Percentiles rank a stretch among this genome's conserved stretches.
Evolutionary conservation across 2,329 filamentous ascomycete genomes (phyloP).

Genomic region (Arthroderma sp.): DNA sequence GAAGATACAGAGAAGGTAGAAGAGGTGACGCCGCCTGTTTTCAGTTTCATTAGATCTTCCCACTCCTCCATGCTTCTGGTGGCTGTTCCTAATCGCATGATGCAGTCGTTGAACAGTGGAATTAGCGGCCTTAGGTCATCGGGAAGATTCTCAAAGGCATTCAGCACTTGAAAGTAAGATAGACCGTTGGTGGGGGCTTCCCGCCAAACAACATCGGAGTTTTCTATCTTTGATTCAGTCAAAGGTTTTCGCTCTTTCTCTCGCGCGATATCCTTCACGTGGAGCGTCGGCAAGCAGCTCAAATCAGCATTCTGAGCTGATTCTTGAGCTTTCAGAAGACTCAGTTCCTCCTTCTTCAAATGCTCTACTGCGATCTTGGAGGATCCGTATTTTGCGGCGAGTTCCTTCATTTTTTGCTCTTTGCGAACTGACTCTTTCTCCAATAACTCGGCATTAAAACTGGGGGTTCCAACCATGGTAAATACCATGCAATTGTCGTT

Average conservation of each 20-base stretch:
- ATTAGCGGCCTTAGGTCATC: slow-evolving; percentile 73
- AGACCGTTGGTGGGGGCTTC: slow-evolving; percentile 89
- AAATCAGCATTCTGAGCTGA: slow-evolving; percentile 74
- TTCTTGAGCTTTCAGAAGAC: slow-evolving; percentile 69
- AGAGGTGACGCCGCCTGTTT: slow-evolving; percentile 80
- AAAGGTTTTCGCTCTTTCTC: slow-evolving; percentile 61
- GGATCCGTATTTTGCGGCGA: slow-evolving; percentile 54
- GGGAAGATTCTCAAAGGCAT: slow-evolving; percentile 63
- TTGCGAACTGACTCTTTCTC: slow-evolving; percentile 65
- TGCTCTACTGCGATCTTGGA: slow-evolving; percentile 57
- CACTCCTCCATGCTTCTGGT: slow-evolving; percentile 84
- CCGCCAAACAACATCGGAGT: slow-evolving; percentile 69
- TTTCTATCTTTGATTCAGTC: slow-evolving; percentile 42
- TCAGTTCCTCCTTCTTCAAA: slow-evolving; percentile 64
- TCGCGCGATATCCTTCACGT: slow-evolving; percentile 79
- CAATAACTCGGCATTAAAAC: slow-evolving; percentile 59
- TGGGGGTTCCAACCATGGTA: slow-evolving; percentile 77
- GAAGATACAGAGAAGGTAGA: slow-evolving; percentile 73
- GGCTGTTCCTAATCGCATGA: slow-evolving; percentile 86
- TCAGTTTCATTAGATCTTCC: slow-evolving; percentile 89
- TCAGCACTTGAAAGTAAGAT: slow-evolving; percentile 88
- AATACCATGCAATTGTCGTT: slow-evolving; percentile 81
- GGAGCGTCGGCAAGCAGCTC: slow-evolving; percentile 73
- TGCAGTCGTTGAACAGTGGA: slow-evolving; percentile 78
- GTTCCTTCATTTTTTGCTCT: slow-evolving; percentile 58